Conservation (phyloP, 129 eudicot genomes). For the Artemisia argyi region DNA sequence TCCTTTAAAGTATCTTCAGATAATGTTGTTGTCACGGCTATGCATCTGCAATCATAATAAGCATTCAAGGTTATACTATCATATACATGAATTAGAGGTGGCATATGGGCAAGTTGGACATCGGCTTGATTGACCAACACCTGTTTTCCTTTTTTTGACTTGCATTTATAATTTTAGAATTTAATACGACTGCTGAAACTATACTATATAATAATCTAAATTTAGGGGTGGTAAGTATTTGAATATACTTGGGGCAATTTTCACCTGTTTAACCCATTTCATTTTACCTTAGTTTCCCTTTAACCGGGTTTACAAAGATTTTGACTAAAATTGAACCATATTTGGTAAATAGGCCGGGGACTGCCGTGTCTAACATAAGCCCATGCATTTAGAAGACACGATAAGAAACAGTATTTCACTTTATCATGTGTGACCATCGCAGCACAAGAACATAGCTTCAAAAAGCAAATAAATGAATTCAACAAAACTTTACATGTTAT, state of each 20-base stretch:
- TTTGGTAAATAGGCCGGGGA: not conserved
- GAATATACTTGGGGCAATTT: not conserved
- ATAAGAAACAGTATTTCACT: not conserved
- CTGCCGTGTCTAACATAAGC: slow-evolving; percentile 1
- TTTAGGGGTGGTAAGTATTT: not conserved
- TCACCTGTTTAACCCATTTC: not conserved
- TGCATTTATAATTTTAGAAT: not conserved
- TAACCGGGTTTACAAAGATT: not conserved
- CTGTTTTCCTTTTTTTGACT: not conserved
- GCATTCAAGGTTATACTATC: slow-evolving; percentile 5
- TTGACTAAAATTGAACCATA: not conserved
- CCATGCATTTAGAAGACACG: slow-evolving; percentile 1
- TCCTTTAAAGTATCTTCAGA: slow-evolving; percentile 68
- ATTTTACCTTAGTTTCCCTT: slow-evolving; percentile 4
- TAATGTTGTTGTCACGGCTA: slow-evolving; percentile 95
- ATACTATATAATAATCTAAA: not conserved
- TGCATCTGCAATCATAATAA: slow-evolving; percentile 68
- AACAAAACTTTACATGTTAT: not conserved
- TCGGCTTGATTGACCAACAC: not conserved
- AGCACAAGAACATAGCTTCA: not conserved
- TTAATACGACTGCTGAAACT: slow-evolving; percentile 6
- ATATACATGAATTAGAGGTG: not conserved
- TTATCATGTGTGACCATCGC: slow-evolving; percentile 6
- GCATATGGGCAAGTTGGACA: slow-evolving; percentile 3
- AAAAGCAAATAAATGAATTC: slow-evolving; percentile 8